phyloP scores from a whole-genome alignment of 148 eudicot genomes.

The Rhododendron vialii region DNA sequence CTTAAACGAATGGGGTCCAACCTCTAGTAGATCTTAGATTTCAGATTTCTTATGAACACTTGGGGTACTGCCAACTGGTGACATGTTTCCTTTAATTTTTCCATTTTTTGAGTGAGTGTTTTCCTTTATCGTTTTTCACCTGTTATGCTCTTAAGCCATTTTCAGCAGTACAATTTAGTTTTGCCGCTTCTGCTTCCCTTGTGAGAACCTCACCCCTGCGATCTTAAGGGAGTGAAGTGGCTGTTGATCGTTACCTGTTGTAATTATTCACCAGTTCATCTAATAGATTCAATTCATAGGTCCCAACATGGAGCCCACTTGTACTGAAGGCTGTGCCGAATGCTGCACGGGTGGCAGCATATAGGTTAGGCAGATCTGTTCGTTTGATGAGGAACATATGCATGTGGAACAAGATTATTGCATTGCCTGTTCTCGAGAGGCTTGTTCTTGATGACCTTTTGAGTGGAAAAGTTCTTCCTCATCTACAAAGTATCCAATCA shows the following conservation, averaged over 20 bases:
- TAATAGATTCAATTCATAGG: conserved; percentile 31
- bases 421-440: conserved; percentile 68
- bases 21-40: background rate
- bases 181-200: conserved; percentile 7
- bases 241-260: background rate
- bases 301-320: conserved; percentile 79
- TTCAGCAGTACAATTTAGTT: background rate
- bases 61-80: background rate
- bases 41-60: background rate
- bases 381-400: conserved; percentile 82
- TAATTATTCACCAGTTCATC: background rate
- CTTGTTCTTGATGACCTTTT: conserved; percentile 80
- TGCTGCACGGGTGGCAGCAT: conserved; percentile 80
- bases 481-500: conserved; percentile 65
- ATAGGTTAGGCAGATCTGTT: conserved; percentile 80
- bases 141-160: background rate
- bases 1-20: background rate
- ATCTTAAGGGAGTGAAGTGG: background rate
- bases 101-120: background rate
- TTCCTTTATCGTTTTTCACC: background rate
- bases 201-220: background rate
- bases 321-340: conserved; percentile 82
- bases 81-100: background rate
- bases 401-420: conserved; percentile 78
- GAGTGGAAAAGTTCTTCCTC: conserved; percentile 74